Conservation (phyloP, 345 rosid species). For the Rhizophora mangle region DNA sequence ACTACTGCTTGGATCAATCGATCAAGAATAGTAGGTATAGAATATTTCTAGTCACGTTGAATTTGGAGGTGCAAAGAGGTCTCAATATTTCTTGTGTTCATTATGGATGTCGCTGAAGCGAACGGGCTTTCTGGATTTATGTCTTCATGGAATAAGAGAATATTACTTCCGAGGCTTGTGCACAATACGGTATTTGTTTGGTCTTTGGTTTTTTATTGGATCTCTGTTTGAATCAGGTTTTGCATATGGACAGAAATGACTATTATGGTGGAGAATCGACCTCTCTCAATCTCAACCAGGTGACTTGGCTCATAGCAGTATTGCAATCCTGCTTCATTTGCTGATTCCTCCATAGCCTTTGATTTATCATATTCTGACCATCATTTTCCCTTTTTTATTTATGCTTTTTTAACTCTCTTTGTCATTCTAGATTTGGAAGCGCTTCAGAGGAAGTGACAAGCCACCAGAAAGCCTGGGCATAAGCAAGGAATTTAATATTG, state of each 20-base stretch:
- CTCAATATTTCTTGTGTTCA: too few species aligned
- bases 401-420: neutral
- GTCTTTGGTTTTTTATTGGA: neutral
- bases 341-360: neutral
- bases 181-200: neutral
- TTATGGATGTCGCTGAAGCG: too few species aligned
- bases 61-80: too few species aligned
- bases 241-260: conserved; percentile 82
- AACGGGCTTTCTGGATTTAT: too few species aligned
- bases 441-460: conserved; percentile 61
- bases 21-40: too few species aligned
- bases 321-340: neutral
- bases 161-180: neutral
- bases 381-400: neutral
- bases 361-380: neutral
- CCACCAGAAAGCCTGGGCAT: conserved; percentile 67
- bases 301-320: conserved; percentile 16
- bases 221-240: conserved; percentile 37
- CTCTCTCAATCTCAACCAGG: conserved; percentile 80
- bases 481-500: conserved; percentile 78
- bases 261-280: conserved; percentile 83
- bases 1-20: too few species aligned
- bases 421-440: conserved; percentile 69
- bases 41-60: too few species aligned
- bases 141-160: too few species aligned